A percentile compares a stretch with the other conserved stretches of the same genome.
Conservation (phyloP, 768 basidiomycete genomes). For the Termitomyces sp. region DNA sequence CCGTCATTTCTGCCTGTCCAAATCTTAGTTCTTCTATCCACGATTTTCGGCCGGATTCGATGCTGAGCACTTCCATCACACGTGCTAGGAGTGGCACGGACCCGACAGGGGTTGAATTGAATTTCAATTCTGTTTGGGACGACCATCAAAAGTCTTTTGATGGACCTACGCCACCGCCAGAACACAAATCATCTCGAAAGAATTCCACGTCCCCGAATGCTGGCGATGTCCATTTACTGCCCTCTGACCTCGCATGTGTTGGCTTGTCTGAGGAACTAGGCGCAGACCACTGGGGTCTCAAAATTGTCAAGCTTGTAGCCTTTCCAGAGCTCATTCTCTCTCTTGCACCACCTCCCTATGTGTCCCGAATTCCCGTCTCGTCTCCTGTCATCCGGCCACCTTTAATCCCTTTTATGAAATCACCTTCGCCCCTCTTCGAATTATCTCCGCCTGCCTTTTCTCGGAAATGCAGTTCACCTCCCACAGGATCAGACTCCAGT, state of each 20-base stretch:
- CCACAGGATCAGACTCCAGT: constrained; percentile 14
- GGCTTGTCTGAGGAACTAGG: constrained; percentile 62
- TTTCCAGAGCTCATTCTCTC: constrained; percentile 66
- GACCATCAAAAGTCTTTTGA: constrained; percentile 1
- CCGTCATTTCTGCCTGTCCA: constrained; percentile 12
- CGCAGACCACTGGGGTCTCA: constrained; percentile 69
- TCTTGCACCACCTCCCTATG: constrained; percentile 13
- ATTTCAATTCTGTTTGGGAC: constrained; percentile 9
- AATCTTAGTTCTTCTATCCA: constrained; percentile 13
- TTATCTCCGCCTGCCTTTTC: constrained; percentile 8
- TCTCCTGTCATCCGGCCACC: constrained; percentile 4
- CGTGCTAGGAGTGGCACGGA: constrained; percentile 36
- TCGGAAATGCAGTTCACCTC: constrained; percentile 1
- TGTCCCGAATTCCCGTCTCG: constrained; percentile 5
- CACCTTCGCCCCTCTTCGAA: constrained; percentile 9
- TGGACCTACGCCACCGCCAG: constrained; percentile 1
- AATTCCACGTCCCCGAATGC: constrained; percentile 52
- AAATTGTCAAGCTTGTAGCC: constrained; percentile 73
- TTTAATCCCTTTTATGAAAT: neutral
- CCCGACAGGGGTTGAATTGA: constrained; percentile 15
- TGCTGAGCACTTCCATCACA: constrained; percentile 26
- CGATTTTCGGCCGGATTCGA: constrained; percentile 19
- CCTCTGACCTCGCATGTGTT: constrained; percentile 73
- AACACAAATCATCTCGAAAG: constrained; percentile 15
- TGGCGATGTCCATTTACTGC: constrained; percentile 56